A percentile compares a stretch with the other conserved stretches of the same genome.
Evolutionary conservation across 1,284 basidiomycete genomes (phyloP).

Genomic region (Ceratobasidium sp.): DNA sequence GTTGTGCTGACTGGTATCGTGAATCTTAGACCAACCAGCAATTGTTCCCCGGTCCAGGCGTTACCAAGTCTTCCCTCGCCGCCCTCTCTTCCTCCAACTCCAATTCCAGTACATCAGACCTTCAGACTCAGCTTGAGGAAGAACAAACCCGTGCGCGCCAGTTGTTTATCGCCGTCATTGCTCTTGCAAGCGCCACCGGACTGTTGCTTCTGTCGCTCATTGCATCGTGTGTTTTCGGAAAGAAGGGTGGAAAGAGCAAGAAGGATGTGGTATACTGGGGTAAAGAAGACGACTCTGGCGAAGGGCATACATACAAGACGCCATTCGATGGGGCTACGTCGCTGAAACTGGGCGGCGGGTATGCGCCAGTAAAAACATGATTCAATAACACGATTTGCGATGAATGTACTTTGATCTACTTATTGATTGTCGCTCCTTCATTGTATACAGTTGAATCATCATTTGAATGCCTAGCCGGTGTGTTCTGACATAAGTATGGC

Average conservation of each 20-base stretch:
- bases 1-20: not conserved
- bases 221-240: not conserved
- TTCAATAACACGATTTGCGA: not conserved
- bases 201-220: not conserved
- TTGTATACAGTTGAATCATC: too few relatives aligned
- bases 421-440: too few relatives aligned
- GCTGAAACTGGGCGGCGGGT: not conserved
- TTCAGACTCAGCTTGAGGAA: not conserved
- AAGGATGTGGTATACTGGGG: not conserved
- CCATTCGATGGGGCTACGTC: not conserved
- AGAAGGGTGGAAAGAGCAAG: not conserved
- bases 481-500: too few relatives aligned
- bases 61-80: not conserved
- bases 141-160: not conserved
- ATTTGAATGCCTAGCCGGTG: too few relatives aligned
- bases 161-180: not conserved
- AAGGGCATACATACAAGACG: not conserved
- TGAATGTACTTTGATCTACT: too few relatives aligned
- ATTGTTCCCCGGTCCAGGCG: conserved; percentile 16
- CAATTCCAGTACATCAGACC: not conserved
- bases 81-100: not conserved
- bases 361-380: not conserved
- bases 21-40: conserved; percentile 8
- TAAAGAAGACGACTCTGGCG: not conserved
- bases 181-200: not conserved